Evolutionary conservation across 306 rosid genomes (phyloP).

Genomic region (Gleditsia sinensis): DNA sequence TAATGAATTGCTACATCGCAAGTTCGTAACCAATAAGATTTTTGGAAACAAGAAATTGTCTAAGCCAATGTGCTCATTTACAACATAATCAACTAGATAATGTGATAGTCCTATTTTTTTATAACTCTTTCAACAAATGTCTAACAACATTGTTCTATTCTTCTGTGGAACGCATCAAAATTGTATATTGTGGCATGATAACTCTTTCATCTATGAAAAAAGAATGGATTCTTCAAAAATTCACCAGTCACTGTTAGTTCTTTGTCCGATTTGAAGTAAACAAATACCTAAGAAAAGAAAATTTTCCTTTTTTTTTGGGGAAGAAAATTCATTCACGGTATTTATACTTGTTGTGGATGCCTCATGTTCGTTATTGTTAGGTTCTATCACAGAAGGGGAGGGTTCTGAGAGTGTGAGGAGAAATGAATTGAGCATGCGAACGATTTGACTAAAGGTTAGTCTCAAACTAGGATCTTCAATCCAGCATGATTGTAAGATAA

Average conservation of each 20-base stretch:
- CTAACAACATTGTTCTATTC: constrained; percentile 46
- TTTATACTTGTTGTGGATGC: constrained; percentile 55
- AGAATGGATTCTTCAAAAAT: constrained; percentile 29
- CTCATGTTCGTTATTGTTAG: constrained; percentile 47
- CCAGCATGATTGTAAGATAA: constrained; percentile 82
- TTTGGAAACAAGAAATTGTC: constrained; percentile 22
- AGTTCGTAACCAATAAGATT: constrained; percentile 22
- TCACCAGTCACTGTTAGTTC: constrained; percentile 61
- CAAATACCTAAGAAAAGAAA: constrained; percentile 74
- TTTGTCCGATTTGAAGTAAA: constrained; percentile 79
- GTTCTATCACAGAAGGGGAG: constrained; percentile 50
- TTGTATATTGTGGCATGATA: constrained; percentile 20
- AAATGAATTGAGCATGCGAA: constrained; percentile 69
- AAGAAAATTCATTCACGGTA: constrained; percentile 62
- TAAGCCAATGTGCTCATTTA: constrained; percentile 33
- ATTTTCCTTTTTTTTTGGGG: constrained; percentile 75
- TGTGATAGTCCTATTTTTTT: constrained; percentile 36
- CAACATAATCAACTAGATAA: constrained; percentile 32
- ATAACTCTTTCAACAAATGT: constrained; percentile 37
- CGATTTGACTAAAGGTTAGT: constrained; percentile 76
- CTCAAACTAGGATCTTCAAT: constrained; percentile 77
- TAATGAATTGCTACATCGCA: constrained; percentile 18
- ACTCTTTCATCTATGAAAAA: too few relatives aligned
- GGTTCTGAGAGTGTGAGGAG: constrained; percentile 61
- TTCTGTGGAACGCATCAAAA: constrained; percentile 32